Evolutionary conservation across 163 green algal genomes (phyloP).

Genomic region (Scenedesmus sp.): DNA sequence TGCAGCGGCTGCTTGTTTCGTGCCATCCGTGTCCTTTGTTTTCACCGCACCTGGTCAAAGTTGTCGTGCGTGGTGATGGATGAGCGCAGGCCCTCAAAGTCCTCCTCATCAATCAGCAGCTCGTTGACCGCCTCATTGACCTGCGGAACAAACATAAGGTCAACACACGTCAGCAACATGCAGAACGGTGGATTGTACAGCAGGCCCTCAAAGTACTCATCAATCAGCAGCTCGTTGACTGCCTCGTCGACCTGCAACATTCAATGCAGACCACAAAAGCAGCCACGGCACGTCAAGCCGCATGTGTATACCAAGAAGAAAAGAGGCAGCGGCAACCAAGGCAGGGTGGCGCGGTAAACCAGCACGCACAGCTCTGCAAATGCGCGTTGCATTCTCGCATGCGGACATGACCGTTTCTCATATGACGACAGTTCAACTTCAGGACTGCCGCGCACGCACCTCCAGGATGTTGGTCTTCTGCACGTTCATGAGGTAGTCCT

Average conservation of each 20-base stretch:
- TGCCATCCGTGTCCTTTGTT: not conserved
- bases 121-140: slow-evolving; percentile 99
- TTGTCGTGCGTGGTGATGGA: slow-evolving; percentile 97
- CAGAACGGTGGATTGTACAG: not conserved
- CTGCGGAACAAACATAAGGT: slow-evolving; percentile 66
- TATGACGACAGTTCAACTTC: not conserved
- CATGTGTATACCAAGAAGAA: not conserved
- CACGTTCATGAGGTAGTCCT: slow-evolving; percentile 91
- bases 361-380: not conserved
- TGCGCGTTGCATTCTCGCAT: too few species aligned
- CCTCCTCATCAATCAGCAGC: slow-evolving; percentile 98
- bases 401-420: too few species aligned
- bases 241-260: not conserved
- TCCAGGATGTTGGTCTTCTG: slow-evolving; percentile 85
- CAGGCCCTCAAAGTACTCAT: not conserved
- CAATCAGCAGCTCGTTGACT: not conserved
- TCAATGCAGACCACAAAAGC: too few species aligned
- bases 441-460: slow-evolving; percentile 43
- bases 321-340: not conserved
- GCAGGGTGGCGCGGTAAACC: not conserved
- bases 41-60: slow-evolving; percentile 90
- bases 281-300: too few species aligned
- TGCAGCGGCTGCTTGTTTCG: not conserved
- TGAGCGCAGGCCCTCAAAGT: slow-evolving; percentile 91
- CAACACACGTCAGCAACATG: slow-evolving; percentile 32